A percentile compares a stretch with the other conserved stretches of the same genome.
Evolutionary conservation across 495 filamentous ascomycete genomes (phyloP).

Genomic region (Lasiosphaeria hispida): DNA sequence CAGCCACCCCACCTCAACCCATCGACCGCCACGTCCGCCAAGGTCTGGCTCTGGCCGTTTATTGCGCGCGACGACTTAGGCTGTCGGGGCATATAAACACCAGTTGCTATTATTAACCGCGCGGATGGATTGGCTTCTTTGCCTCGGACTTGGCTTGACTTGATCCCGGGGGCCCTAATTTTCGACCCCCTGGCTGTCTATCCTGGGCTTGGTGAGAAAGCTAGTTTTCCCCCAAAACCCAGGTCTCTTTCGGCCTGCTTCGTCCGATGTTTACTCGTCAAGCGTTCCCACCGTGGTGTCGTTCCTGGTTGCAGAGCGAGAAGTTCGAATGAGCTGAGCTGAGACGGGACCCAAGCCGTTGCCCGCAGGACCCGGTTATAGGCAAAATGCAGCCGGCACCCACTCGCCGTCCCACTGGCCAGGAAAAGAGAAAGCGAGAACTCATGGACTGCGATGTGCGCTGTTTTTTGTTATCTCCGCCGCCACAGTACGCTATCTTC

Average conservation of each 20-base stretch:
- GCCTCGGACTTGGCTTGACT: conserved; percentile 11
- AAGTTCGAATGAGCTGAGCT: background rate
- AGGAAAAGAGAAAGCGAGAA: too few species aligned
- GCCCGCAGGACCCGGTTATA: conserved; percentile 1
- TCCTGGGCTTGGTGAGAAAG: too few species aligned
- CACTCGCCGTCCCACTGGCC: too few species aligned
- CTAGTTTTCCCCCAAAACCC: too few species aligned
- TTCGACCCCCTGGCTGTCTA: too few species aligned
- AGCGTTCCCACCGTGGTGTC: background rate
- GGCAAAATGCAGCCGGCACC: conserved; percentile 9
- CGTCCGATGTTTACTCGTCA: too few species aligned
- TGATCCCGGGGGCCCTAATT: too few species aligned
- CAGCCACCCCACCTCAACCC: background rate
- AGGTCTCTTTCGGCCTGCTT: too few species aligned
- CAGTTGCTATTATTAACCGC: background rate
- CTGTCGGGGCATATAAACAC: conserved; percentile 6
- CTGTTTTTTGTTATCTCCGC: too few species aligned
- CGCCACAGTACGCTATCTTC: too few species aligned
- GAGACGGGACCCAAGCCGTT: background rate
- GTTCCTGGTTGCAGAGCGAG: background rate
- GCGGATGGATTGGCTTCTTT: background rate
- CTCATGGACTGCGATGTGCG: too few species aligned
- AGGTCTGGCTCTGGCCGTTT: conserved; percentile 3
- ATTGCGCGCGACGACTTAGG: conserved; percentile 9
- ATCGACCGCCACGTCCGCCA: background rate